phyloP scores from a whole-genome alignment of 2,329 filamentous ascomycete species.

The Beauveria rudraprayagi region DNA sequence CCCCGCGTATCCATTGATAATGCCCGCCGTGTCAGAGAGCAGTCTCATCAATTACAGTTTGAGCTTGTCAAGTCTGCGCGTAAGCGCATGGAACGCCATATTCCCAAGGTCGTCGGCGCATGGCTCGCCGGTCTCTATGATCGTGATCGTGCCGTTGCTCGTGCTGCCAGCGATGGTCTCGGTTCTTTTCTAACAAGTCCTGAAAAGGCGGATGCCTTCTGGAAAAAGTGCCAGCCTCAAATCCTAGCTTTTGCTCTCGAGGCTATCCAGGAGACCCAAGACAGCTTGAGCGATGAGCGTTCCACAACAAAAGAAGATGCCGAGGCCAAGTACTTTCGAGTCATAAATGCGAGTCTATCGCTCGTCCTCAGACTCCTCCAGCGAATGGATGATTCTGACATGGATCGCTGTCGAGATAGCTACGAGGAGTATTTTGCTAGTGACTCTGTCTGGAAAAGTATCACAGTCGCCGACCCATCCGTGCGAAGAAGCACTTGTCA shows the following conservation, averaged over 20 bases:
- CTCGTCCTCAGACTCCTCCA: constrained; percentile 46
- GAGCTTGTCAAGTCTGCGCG: constrained; percentile 55
- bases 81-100: constrained; percentile 73
- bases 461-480: constrained; percentile 52
- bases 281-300: constrained; percentile 82
- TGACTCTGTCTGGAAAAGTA: constrained; percentile 57
- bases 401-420: constrained; percentile 49
- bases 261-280: constrained; percentile 70
- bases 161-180: constrained; percentile 70
- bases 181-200: constrained; percentile 67
- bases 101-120: constrained; percentile 72
- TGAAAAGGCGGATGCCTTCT: constrained; percentile 70
- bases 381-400: constrained; percentile 40
- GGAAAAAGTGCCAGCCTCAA: constrained; percentile 70
- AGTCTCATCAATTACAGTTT: constrained; percentile 68
- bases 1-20: constrained; percentile 86
- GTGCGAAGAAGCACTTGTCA: constrained; percentile 46
- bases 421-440: constrained; percentile 62
- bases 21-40: constrained; percentile 77
- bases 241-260: constrained; percentile 77
- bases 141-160: constrained; percentile 66
- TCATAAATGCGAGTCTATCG: constrained; percentile 49
- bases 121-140: constrained; percentile 91
- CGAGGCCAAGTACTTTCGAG: constrained; percentile 75
- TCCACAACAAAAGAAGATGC: constrained; percentile 79